Percentiles rank a stretch among this genome's conserved stretches.
These are phyloP conservation scores for Trichoderma sp. DNA, from an alignment of 2,329 filamentous ascomycete genomes.

Conservation along the genomic window DNA sequence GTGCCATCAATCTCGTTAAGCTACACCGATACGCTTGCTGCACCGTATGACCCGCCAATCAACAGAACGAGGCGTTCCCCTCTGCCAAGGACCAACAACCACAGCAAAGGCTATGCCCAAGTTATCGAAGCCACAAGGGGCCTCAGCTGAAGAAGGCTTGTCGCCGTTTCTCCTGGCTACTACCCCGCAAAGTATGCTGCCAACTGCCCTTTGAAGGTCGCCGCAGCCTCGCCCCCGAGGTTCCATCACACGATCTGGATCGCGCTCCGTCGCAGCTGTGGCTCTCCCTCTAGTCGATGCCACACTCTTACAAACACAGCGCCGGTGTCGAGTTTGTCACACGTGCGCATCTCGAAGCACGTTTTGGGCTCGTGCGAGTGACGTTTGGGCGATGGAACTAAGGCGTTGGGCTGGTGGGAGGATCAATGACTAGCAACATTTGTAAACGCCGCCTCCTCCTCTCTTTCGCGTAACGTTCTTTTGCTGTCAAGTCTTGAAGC, in stretches of 20 bases:
- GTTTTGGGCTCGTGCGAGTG: not conserved
- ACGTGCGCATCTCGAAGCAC: not conserved
- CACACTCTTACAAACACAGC: not conserved
- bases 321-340: not conserved
- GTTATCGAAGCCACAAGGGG: not conserved
- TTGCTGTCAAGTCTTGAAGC: not conserved
- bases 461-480: not conserved
- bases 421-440: not conserved
- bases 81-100: not conserved
- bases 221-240: not conserved
- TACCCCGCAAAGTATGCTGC: constrained; percentile 14
- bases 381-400: not conserved
- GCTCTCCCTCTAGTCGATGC: not conserved
- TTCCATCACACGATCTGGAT: constrained; percentile 1
- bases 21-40: not conserved
- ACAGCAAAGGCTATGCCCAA: not conserved
- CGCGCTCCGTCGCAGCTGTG: not conserved
- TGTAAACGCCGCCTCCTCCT: not conserved
- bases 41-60: not conserved
- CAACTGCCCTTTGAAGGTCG: not conserved
- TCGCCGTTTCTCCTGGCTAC: not conserved
- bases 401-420: not conserved
- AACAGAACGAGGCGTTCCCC: not conserved
- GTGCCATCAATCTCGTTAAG: not conserved
- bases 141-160: constrained; percentile 2